Percentiles rank a stretch among this genome's conserved stretches.
These are phyloP conservation scores for Ceratocystiopsis brevicomis DNA, from an alignment of 2,329 filamentous ascomycete species.

Conservation along the genomic window DNA sequence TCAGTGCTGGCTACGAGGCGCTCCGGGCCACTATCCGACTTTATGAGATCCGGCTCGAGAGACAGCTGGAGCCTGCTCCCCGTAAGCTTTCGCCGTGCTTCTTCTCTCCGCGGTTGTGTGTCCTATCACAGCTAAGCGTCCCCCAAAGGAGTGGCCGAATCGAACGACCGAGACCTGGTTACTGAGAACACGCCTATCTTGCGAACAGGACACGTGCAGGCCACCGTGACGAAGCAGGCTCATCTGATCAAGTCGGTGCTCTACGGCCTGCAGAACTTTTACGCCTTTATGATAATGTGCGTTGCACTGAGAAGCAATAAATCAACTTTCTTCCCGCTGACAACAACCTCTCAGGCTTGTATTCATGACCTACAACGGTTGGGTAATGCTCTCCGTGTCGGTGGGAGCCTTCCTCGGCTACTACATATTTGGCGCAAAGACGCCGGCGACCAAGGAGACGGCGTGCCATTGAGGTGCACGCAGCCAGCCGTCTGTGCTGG, in stretches of 20 bases:
- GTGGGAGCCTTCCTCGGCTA: conserved; percentile 82
- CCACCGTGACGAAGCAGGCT: conserved; percentile 42
- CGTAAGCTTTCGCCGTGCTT: conserved; percentile 23
- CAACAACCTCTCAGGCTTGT: conserved; percentile 55
- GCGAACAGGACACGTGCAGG: conserved; percentile 54
- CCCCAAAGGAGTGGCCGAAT: neutral
- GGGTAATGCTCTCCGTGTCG: conserved; percentile 84
- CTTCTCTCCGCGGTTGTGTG: neutral
- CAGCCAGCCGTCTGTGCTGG: neutral
- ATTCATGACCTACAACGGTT: conserved; percentile 99
- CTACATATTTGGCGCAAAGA: conserved; percentile 54
- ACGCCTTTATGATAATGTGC: conserved; percentile 98
- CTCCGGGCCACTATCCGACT: conserved; percentile 57
- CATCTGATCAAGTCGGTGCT: conserved; percentile 64
- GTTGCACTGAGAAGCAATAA: conserved; percentile 19
- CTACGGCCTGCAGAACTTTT: conserved; percentile 90
- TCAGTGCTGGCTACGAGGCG: conserved; percentile 86
- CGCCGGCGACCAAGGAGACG: conserved; percentile 60
- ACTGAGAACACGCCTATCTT: conserved; percentile 45
- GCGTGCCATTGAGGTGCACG: conserved; percentile 56
- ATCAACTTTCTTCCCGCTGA: neutral
- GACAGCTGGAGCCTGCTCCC: conserved; percentile 27
- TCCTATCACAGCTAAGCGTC: conserved; percentile 2
- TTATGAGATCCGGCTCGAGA: conserved; percentile 47
- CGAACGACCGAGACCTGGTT: conserved; percentile 18